phyloP scores from a whole-genome alignment of 2,329 filamentous ascomycete species.

The Cercospora beticola region DNA sequence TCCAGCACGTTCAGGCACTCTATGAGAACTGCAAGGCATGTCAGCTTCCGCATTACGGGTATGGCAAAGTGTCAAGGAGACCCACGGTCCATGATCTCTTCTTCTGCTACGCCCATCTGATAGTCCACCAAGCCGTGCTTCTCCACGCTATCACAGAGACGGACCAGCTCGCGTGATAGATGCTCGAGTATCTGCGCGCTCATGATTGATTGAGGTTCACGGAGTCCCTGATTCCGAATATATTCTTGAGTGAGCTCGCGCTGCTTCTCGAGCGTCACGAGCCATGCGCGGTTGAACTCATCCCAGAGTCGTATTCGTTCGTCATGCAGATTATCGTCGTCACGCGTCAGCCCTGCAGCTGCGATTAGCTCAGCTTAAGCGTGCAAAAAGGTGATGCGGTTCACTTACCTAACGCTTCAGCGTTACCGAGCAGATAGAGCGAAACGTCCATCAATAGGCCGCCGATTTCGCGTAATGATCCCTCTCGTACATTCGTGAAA shows the following conservation, averaged over 20 bases:
- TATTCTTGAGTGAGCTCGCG: slow-evolving; percentile 67
- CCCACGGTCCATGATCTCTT: slow-evolving; percentile 82
- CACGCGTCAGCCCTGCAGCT: slow-evolving; percentile 71
- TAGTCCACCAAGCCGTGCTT: slow-evolving; percentile 95
- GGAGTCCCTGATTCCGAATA: slow-evolving; percentile 58
- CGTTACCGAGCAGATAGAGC: slow-evolving; percentile 66
- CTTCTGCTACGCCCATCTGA: slow-evolving; percentile 94
- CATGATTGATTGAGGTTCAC: slow-evolving; percentile 62
- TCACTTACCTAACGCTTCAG: slow-evolving; percentile 63
- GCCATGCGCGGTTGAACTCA: slow-evolving; percentile 92
- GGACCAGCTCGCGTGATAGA: slow-evolving; percentile 78
- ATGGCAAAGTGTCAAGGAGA: slow-evolving; percentile 25
- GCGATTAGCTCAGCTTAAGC: slow-evolving; percentile 27
- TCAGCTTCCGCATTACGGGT: slow-evolving; percentile 12
- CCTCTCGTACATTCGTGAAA: slow-evolving; percentile 68
- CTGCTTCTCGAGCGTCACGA: slow-evolving; percentile 78
- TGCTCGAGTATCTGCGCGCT: slow-evolving; percentile 67
- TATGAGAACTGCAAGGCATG: slow-evolving; percentile 23
- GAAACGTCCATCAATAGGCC: slow-evolving; percentile 61
- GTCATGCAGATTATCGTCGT: slow-evolving; percentile 72
- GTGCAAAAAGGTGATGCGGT: slow-evolving; percentile 42
- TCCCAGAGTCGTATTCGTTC: slow-evolving; percentile 85
- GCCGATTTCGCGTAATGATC: slow-evolving; percentile 60
- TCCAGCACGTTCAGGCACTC: slow-evolving; percentile 27
- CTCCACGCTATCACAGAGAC: slow-evolving; percentile 82